Conservation (phyloP, 345 rosid species). For the Euclidium syriacum region DNA sequence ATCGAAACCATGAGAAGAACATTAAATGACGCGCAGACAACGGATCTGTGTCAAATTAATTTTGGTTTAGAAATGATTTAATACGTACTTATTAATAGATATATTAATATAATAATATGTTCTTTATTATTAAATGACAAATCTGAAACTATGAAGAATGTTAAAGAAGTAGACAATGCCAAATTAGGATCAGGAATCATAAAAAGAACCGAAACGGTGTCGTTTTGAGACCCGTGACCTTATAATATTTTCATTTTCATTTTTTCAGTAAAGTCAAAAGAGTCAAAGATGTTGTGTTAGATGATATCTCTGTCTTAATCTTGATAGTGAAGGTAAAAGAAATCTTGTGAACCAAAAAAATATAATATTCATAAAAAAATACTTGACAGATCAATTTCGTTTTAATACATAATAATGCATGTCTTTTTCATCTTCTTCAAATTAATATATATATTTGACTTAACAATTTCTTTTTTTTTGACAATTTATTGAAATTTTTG, state of each 20-base stretch:
- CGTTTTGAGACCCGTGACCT: slow-evolving; percentile 28
- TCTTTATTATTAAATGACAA: background rate
- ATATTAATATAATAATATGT: background rate
- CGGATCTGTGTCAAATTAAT: slow-evolving; percentile 26
- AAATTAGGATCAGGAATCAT: slow-evolving; percentile 12
- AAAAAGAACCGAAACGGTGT: slow-evolving; percentile 13
- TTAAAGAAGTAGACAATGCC: slow-evolving; percentile 18
- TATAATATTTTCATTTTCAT: background rate
- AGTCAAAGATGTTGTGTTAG: slow-evolving; percentile 22
- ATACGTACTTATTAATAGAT: background rate
- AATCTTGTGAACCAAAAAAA: slow-evolving; percentile 10
- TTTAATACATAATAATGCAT: slow-evolving; percentile 7
- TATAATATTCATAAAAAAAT: background rate
- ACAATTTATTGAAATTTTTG: background rate
- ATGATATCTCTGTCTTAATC: slow-evolving; percentile 21
- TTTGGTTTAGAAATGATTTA: background rate
- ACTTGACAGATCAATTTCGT: slow-evolving; percentile 1
- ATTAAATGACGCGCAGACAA: slow-evolving; percentile 7
- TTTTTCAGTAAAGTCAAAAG: slow-evolving; percentile 2
- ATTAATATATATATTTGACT: too few relatives aligned
- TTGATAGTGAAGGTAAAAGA: slow-evolving; percentile 8
- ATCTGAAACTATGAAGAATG: background rate
- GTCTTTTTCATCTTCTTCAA: background rate
- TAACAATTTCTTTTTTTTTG: too few relatives aligned
- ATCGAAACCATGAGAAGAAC: slow-evolving; percentile 12